Evolutionary conservation across 78 protist genomes (phyloP).

Genomic region (Cavenderia fasciculata): DNA sequence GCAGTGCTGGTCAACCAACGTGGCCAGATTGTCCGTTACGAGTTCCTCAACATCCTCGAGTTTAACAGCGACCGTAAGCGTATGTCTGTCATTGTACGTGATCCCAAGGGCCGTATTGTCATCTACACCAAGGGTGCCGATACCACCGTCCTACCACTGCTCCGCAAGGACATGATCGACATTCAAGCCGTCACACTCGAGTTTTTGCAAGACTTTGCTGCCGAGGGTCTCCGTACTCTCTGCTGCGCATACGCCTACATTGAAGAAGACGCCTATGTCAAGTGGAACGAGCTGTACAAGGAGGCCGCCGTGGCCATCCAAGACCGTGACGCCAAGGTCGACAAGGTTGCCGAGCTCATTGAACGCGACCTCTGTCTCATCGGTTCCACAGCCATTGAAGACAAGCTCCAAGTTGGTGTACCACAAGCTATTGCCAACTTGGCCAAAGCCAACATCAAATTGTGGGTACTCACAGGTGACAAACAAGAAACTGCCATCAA

Average conservation of each 20-base stretch:
- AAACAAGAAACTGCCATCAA: slow-evolving; percentile 96
- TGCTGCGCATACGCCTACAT: slow-evolving; percentile 79
- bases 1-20: background rate
- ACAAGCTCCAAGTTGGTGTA: slow-evolving; percentile 94
- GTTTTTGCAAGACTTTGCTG: slow-evolving; percentile 75
- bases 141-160: slow-evolving; percentile 52
- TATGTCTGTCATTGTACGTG: slow-evolving; percentile 89
- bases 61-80: slow-evolving; percentile 93
- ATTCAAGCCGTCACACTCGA: slow-evolving; percentile 2
- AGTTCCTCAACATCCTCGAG: slow-evolving; percentile 85
- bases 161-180: slow-evolving; percentile 48
- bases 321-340: slow-evolving; percentile 72
- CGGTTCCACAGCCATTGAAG: slow-evolving; percentile 96
- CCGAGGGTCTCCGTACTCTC: slow-evolving; percentile 92
- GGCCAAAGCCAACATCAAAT: slow-evolving; percentile 77
- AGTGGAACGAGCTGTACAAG: slow-evolving; percentile 46
- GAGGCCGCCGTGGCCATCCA: slow-evolving; percentile 68
- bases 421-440: slow-evolving; percentile 85
- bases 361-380: slow-evolving; percentile 84
- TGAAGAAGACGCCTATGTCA: slow-evolving; percentile 46
- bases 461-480: slow-evolving; percentile 96
- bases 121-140: slow-evolving; percentile 93
- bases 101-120: slow-evolving; percentile 67
- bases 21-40: slow-evolving; percentile 44
- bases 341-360: slow-evolving; percentile 67